Conservation (phyloP, 1,284 basidiomycete species). For the Phellinidium pouzarii region DNA sequence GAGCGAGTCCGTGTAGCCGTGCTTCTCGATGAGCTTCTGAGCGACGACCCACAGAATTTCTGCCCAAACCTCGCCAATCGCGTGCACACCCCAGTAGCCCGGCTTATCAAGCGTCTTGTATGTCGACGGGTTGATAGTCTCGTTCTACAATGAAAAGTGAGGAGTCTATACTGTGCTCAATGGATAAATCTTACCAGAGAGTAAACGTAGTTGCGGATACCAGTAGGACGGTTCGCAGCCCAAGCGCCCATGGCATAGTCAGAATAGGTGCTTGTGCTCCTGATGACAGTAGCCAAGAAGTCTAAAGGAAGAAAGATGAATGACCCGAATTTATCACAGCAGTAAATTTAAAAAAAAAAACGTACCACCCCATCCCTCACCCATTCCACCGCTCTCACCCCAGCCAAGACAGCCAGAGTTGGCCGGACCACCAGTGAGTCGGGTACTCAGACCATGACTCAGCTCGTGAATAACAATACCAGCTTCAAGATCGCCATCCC, state of each 20-base stretch:
- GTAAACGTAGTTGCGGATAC: slow-evolving; percentile 88
- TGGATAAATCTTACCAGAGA: slow-evolving; percentile 61
- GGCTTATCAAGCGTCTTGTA: slow-evolving; percentile 96
- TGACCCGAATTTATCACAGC: slow-evolving; percentile 8
- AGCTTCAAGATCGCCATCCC: slow-evolving; percentile 92
- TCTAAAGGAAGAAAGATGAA: slow-evolving; percentile 35
- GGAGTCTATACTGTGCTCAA: no score
- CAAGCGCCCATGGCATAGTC: slow-evolving; percentile 91
- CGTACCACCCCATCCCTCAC: slow-evolving; percentile 83
- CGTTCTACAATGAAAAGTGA: slow-evolving; percentile 37
- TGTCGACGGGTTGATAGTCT: slow-evolving; percentile 79
- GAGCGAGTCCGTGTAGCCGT: slow-evolving; percentile 72
- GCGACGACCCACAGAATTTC: slow-evolving; percentile 85
- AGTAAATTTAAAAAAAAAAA: slow-evolving; percentile 13
- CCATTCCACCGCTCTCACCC: slow-evolving; percentile 96
- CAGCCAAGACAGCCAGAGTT: slow-evolving; percentile 93
- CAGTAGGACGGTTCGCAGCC: slow-evolving; percentile 74
- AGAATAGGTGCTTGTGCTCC: slow-evolving; percentile 64
- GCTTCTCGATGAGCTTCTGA: slow-evolving; percentile 69
- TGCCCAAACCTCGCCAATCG: slow-evolving; percentile 94
- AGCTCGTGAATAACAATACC: slow-evolving; percentile 91
- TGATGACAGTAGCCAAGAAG: slow-evolving; percentile 79
- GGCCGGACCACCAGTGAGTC: slow-evolving; percentile 88
- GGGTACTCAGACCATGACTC: slow-evolving; percentile 86
- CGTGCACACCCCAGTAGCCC: slow-evolving; percentile 88